Conservation (phyloP, 768 basidiomycete species). For the Sporobolomyces phaffii region DNA sequence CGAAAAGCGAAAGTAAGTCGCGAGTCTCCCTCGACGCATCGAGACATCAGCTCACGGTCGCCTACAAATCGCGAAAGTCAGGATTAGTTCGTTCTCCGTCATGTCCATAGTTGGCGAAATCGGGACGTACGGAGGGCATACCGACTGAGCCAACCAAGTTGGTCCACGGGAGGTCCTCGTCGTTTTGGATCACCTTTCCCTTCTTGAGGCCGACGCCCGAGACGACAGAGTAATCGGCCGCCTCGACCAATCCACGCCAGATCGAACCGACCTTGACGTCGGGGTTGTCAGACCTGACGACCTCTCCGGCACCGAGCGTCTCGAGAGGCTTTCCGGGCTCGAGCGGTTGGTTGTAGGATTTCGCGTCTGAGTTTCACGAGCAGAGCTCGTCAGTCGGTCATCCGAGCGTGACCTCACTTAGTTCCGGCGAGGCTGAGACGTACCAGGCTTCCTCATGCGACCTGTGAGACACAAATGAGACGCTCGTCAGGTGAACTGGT, state of each 20-base stretch:
- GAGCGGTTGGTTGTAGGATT: constrained; percentile 43
- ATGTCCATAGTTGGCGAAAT: no score
- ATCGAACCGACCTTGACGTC: constrained; percentile 27
- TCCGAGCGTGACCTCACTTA: no score
- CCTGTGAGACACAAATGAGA: constrained; percentile 14
- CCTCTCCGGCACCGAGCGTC: constrained; percentile 41
- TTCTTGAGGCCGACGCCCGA: constrained; percentile 12
- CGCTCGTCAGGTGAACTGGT: background rate
- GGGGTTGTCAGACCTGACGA: constrained; percentile 39
- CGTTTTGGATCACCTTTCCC: constrained; percentile 18
- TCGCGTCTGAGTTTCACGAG: constrained; percentile 5
- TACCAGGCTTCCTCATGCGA: constrained; percentile 33
- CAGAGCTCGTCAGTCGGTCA: background rate
- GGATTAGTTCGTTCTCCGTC: no score
- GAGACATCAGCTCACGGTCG: constrained; percentile 10
- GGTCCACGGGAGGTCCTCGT: constrained; percentile 19
- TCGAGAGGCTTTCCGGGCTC: constrained; percentile 31
- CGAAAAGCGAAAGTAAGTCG: no score
- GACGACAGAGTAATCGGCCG: constrained; percentile 23
- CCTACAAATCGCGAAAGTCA: no score
- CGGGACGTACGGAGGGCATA: constrained; percentile 44
- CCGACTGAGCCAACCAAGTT: constrained; percentile 34
- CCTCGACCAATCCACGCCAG: constrained; percentile 5
- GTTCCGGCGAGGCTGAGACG: no score
- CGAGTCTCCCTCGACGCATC: constrained; percentile 42